Base-by-base conservation (phyloP, 352 stramenopile genomes). In the Plasmopara halstedii region DNA sequence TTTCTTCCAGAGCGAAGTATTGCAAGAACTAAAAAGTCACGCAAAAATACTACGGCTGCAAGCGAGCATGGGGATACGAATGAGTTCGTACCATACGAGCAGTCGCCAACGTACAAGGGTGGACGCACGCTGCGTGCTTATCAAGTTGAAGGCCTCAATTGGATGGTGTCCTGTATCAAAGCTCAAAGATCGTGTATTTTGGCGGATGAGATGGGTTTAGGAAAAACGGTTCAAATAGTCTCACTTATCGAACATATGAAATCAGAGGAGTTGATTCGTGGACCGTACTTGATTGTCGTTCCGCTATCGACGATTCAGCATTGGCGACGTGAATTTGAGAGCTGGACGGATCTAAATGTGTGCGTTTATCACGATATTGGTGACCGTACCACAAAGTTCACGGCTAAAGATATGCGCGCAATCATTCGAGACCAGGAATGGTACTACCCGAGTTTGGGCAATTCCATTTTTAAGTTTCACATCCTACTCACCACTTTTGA, bases 321-420 rank as follows among this genome's bases (percentile, higher is more conserved):
- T 56, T 92, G 82, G 82, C 77, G 82, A 2, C 80, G 82, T 43
- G 83, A 95, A 54, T 87, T 93, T 47, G 81, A 90, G 56, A 92
- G 65, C 46, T 96, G 59, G 92, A 99, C 96, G n/a, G 94, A 99
- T 64, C 90, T 99, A 60, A 96, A 98, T 37, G 94, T 97, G 20
- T 99, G 96, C 53, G 90, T 99, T 0, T 99, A 99, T 65, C 95
- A 99, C 58, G 96, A 99, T 59, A 81, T 93, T 60, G 75, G 85
- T 9, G 83, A 92, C 44, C 69, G 73, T 6, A 75, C 62, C 0
- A 85, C 57, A 40, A 85, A 87, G 37, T 92, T 86, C 56, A 91
- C 70, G 9, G 79, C 81, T 2, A 95, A 95, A 43, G 82, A 95
- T 36, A 90, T 93, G 76, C 72, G 84, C 9, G 68, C 73, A 20